Evolutionary conservation across 169 alveolate species (phyloP), one percentile per base, ranked within the genome.

Genomic region (Cryptosporidium ryanae): DNA sequence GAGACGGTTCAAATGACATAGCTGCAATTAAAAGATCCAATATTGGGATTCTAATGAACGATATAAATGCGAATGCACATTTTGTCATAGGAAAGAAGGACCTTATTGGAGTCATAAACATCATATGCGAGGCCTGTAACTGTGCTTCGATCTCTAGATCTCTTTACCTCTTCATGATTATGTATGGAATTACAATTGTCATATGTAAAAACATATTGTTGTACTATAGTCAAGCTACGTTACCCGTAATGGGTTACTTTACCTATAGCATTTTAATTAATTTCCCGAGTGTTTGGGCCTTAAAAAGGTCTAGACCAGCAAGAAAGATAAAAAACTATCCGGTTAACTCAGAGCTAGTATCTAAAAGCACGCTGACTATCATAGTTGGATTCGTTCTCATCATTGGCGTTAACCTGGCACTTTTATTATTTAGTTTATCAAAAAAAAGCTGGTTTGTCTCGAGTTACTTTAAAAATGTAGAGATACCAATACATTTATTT

Each of bases 181-280:
- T 76, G 76, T 59, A 61, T n/a, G 87, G 87, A 6, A 38, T 76
- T 15, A 55, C 87, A 18, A 21, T 76, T 0, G 71, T 76, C 6
- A 38, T 43, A 34, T 76, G 87, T n/a, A 76, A 76, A 50, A 76
- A 76, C 46, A 59, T 76, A 18, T 32, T 76, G 18, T 25, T 76
- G 5, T 76, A 76, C 63, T n/a, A 17, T 59, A 70, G 76, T 4
- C 87, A 76, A 25, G 87, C 87, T 43, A 76, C 68, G 12, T 25
- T 76, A 32, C 87, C 87, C 17, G 54, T 65, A 1, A 76, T 76
- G 71, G 87, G 87, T 34, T 76, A 76, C 71, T 59, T 76, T 76
- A 32, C 32, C 21, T 76, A 76, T 27, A 76, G 71, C 27, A 59
- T 76, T 18, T 12, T 76, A n/a, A 61, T 76, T 13, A 76, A 76